phyloP scores from a whole-genome alignment of 1,284 basidiomycete species.

The Marasmius fiardii region DNA sequence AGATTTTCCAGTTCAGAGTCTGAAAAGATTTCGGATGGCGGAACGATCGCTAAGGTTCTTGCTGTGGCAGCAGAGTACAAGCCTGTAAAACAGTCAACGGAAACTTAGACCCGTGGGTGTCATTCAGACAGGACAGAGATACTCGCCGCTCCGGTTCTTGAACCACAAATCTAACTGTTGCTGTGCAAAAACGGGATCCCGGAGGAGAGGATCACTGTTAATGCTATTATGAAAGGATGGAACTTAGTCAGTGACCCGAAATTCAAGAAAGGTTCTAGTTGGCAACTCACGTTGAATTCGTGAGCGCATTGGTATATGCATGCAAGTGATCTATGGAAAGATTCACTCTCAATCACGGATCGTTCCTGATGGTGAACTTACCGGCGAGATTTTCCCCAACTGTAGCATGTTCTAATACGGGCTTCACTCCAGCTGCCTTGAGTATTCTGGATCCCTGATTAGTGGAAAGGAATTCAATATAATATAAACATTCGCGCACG shows the following conservation, averaged over 20 bases:
- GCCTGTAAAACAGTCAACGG: no score
- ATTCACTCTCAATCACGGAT: neutral
- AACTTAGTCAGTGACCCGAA: neutral
- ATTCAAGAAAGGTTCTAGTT: neutral
- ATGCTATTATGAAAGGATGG: constrained; percentile 14
- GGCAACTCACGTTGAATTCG: constrained; percentile 22
- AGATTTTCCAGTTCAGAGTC: neutral
- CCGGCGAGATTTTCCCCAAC: constrained; percentile 28
- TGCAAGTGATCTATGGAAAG: constrained; percentile 32
- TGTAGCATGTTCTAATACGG: constrained; percentile 21
- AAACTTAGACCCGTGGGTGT: no score
- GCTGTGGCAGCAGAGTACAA: neutral
- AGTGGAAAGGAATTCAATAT: no score
- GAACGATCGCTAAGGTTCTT: neutral
- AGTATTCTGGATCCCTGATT: constrained; percentile 25
- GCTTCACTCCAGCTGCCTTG: constrained; percentile 18
- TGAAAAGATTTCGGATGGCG: neutral
- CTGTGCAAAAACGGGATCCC: constrained; percentile 20
- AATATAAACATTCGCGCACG: no score
- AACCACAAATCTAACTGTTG: constrained; percentile 25
- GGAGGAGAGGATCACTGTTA: constrained; percentile 22
- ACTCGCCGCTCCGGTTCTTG: constrained; percentile 24
- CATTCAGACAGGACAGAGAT: no score
- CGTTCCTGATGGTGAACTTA: constrained; percentile 4
- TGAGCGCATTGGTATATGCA: constrained; percentile 27